A percentile compares a stretch with the other conserved stretches of the same genome.
phyloP scores from a whole-genome alignment of 2,329 filamentous ascomycete genomes.

The Trichophyton mentagrophytes region DNA sequence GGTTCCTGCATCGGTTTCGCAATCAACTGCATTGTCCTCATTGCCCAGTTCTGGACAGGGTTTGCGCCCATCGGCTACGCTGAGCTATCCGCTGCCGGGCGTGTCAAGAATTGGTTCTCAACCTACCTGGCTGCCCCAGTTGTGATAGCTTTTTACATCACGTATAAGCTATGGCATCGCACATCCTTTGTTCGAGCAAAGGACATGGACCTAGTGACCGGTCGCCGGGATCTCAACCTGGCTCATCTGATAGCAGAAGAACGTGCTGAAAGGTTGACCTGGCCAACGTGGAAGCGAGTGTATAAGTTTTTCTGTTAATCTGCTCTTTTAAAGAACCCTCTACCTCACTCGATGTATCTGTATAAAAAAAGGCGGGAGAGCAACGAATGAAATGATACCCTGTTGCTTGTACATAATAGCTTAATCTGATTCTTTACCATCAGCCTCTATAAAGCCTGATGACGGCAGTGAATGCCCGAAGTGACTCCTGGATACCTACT shows the following conservation, averaged over 20 bases:
- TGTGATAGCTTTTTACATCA: conserved; percentile 36
- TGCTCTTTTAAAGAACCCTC: background rate
- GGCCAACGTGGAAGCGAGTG: conserved; percentile 11
- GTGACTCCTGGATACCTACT: too few species aligned
- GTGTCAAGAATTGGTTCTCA: conserved; percentile 19
- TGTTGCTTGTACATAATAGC: background rate
- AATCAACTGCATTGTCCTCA: conserved; percentile 41
- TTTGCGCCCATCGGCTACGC: conserved; percentile 12
- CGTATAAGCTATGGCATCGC: conserved; percentile 53
- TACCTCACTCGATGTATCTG: background rate
- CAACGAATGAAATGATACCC: background rate
- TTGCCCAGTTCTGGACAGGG: conserved; percentile 33
- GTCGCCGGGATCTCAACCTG: conserved; percentile 53
- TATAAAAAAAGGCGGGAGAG: background rate
- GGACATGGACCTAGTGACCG: conserved; percentile 55
- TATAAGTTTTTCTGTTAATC: conserved; percentile 11
- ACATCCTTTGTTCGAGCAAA: conserved; percentile 44
- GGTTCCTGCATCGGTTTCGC: conserved; percentile 50
- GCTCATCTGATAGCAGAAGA: conserved; percentile 43
- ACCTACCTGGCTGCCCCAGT: conserved; percentile 20
- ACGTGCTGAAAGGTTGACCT: conserved; percentile 7
- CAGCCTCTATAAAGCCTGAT: background rate
- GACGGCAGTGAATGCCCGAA: background rate
- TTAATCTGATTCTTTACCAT: background rate
- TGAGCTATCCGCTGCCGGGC: conserved; percentile 8